phyloP scores from a whole-genome alignment of 1,284 basidiomycete species.

The Ustilago crameri region DNA sequence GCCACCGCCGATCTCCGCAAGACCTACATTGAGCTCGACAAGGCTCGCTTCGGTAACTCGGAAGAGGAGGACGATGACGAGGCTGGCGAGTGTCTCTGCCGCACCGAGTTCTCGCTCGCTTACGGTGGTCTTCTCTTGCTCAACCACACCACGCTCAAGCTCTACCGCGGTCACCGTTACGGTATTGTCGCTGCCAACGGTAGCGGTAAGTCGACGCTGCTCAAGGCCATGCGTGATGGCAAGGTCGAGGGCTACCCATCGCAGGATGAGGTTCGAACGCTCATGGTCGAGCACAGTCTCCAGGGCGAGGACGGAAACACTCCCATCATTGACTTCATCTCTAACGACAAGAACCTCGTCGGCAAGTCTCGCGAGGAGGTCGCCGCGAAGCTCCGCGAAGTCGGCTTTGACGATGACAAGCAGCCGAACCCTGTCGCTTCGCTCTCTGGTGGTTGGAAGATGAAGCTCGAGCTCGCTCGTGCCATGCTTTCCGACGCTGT shows the following conservation, averaged over 20 bases:
- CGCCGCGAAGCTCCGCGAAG: conserved; percentile 55
- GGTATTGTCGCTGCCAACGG: conserved; percentile 96
- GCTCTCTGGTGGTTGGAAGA: conserved; percentile 98
- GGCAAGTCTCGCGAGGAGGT: conserved; percentile 62
- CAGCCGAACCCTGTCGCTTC: conserved; percentile 88
- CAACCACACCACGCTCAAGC: conserved; percentile 91
- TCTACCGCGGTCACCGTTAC: conserved; percentile 86
- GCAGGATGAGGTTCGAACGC: conserved; percentile 82
- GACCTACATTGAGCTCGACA: conserved; percentile 61
- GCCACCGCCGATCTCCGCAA: conserved; percentile 61
- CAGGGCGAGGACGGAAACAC: conserved; percentile 88
- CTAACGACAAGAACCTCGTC: conserved; percentile 74
- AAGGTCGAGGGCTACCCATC: conserved; percentile 96
- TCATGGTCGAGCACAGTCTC: conserved; percentile 96
- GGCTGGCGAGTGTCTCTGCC: conserved; percentile 78
- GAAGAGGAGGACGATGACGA: conserved; percentile 77
- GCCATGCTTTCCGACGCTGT: conserved; percentile 74
- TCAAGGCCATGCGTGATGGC: conserved; percentile 92
- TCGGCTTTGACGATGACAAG: conserved; percentile 86
- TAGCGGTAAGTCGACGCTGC: conserved; percentile 93
- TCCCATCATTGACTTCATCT: conserved; percentile 87
- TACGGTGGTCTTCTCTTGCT: conserved; percentile 94
- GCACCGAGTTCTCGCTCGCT: conserved; percentile 93
- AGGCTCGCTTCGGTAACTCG: conserved; percentile 63
- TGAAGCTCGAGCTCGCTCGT: conserved; percentile 84